Conservation (phyloP, 169 alveolate species). For the Babesia sp. region DNA sequence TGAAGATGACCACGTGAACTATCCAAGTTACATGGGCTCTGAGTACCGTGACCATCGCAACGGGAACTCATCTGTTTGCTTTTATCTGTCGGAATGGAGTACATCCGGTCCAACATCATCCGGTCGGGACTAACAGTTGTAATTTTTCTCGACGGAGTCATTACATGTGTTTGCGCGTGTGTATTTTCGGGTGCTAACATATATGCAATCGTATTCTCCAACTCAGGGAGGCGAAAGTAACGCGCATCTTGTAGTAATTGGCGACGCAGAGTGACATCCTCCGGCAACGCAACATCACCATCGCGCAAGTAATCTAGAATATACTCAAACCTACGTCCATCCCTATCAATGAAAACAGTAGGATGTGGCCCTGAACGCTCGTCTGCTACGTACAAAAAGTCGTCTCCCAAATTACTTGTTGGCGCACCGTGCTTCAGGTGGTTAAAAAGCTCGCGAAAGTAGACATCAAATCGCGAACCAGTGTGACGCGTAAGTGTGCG, state of each 20-base stretch:
- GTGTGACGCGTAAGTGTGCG: slow-evolving; percentile 25
- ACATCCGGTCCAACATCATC: not conserved
- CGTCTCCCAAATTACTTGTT: not conserved
- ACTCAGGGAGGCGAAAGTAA: slow-evolving; percentile 15
- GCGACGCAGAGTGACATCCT: slow-evolving; percentile 27
- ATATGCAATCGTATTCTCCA: not conserved
- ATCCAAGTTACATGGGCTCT: not conserved
- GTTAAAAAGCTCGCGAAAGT: slow-evolving; percentile 27
- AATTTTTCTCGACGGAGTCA: not conserved
- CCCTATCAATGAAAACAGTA: slow-evolving; percentile 64
- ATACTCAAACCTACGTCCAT: slow-evolving; percentile 42
- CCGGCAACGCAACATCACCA: slow-evolving; percentile 50
- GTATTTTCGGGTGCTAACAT: not conserved
- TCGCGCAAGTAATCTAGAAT: slow-evolving; percentile 56
- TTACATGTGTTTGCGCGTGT: not conserved
- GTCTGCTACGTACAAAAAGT: slow-evolving; percentile 13
- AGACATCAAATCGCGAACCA: slow-evolving; percentile 29
- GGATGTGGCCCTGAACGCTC: slow-evolving; percentile 9
- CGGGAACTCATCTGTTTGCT: not conserved
- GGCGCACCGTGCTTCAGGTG: slow-evolving; percentile 10
- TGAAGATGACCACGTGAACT: not conserved
- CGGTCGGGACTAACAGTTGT: not conserved
- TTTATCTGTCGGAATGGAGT: not conserved
- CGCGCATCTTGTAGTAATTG: slow-evolving; percentile 57
- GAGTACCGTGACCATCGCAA: not conserved